Conservation (phyloP, 2,329 filamentous ascomycete genomes). For the Fulvia fulva region DNA sequence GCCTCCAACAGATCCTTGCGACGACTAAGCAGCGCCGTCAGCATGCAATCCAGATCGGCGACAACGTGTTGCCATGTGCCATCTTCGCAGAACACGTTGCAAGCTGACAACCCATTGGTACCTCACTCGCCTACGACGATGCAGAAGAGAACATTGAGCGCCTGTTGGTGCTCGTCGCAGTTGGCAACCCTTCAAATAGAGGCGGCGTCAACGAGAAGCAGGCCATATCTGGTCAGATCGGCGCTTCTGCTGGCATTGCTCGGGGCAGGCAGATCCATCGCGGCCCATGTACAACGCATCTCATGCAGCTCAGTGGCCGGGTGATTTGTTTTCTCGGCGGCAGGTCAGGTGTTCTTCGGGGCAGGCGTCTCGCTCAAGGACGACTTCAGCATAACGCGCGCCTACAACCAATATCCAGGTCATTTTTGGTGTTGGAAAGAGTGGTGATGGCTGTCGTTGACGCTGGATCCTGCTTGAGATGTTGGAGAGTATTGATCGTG, state of each 20-base stretch:
- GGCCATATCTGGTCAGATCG: background rate
- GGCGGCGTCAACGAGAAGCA: background rate
- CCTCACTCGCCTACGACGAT: background rate
- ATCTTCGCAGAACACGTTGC: background rate
- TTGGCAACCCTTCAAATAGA: background rate
- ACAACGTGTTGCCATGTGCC: constrained; percentile 2
- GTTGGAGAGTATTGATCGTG: background rate
- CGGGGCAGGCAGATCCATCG: background rate
- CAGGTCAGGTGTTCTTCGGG: background rate
- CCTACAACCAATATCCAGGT: background rate
- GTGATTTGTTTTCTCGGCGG: background rate
- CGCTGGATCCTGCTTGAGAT: background rate
- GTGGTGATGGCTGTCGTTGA: background rate
- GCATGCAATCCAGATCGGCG: background rate
- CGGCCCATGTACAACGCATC: constrained; percentile 2
- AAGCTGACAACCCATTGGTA: background rate
- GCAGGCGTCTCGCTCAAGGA: background rate
- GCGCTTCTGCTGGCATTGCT: background rate
- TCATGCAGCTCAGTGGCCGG: constrained; percentile 8
- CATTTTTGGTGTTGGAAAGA: background rate
- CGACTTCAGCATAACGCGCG: background rate
- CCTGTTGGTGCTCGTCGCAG: background rate
- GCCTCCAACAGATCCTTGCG: background rate
- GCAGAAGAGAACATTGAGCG: background rate
- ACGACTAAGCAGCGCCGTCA: background rate